Evolutionary conservation across 2,329 filamentous ascomycete species (phyloP).

Genomic region (Basipetospora chlamydospora): DNA sequence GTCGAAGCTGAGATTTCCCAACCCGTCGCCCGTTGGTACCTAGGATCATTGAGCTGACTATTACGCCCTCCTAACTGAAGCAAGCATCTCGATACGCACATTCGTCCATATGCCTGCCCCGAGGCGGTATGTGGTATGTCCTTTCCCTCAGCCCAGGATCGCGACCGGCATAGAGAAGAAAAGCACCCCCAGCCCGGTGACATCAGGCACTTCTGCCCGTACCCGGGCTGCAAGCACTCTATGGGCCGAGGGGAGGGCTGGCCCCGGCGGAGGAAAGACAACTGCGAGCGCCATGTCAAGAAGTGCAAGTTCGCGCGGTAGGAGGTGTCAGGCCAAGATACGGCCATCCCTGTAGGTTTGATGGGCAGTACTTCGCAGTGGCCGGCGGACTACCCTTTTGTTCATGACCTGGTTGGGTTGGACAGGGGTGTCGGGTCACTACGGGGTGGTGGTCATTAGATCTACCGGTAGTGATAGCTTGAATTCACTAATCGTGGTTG

Average conservation of each 20-base stretch:
- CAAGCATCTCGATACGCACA: background rate
- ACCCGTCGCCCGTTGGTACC: too few species aligned
- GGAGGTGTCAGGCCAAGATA: too few species aligned
- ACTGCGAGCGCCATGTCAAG: background rate
- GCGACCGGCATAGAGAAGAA: background rate
- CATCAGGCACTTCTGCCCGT: background rate
- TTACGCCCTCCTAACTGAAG: background rate
- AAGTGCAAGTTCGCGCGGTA: background rate
- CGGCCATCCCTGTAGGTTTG: too few species aligned
- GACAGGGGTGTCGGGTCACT: too few species aligned
- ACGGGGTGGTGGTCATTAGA: too few species aligned
- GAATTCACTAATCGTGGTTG: too few species aligned
- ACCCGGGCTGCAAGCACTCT: background rate
- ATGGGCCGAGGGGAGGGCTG: background rate
- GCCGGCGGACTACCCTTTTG: too few species aligned
- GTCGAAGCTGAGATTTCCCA: background rate
- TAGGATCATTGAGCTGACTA: background rate
- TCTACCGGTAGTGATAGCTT: too few species aligned
- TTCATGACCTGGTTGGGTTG: too few species aligned
- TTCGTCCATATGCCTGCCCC: background rate
- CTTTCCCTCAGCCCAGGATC: background rate
- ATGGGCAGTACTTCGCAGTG: too few species aligned
- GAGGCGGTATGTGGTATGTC: background rate
- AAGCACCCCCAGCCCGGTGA: background rate
- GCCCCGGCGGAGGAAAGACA: background rate